Evolutionary conservation across 371 early-diverging fungal genomes (phyloP).

Genomic region (Blakeslea trispora): DNA sequence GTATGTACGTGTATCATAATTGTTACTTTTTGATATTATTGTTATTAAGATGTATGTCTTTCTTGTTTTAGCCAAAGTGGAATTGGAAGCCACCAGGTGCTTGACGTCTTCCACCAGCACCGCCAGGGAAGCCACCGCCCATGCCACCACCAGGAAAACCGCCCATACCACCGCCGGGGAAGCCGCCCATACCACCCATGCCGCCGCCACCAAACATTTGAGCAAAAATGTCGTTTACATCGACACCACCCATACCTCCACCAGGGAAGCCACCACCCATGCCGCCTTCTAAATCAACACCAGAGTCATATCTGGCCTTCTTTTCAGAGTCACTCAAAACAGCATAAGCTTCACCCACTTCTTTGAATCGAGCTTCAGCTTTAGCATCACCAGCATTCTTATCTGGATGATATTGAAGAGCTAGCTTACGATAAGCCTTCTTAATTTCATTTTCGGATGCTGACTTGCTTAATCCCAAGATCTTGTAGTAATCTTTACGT

Average conservation of each 20-base stretch:
- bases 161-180: constrained; percentile 24
- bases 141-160: constrained; percentile 23
- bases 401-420: constrained; percentile 85
- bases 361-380: constrained; percentile 83
- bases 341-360: constrained; percentile 78
- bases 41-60: not conserved
- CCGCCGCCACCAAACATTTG: constrained; percentile 62
- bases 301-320: constrained; percentile 78
- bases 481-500: constrained; percentile 92
- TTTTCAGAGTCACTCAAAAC: constrained; percentile 82
- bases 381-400: constrained; percentile 69
- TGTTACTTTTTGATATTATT: no score
- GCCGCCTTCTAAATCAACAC: constrained; percentile 77
- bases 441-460: constrained; percentile 88
- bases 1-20: not conserved
- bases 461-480: constrained; percentile 81
- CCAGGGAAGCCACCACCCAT: constrained; percentile 52
- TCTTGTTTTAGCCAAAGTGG: constrained; percentile 51
- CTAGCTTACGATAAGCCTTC: constrained; percentile 89
- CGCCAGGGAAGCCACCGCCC: constrained; percentile 24
- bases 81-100: constrained; percentile 46
- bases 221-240: constrained; percentile 66
- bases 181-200: constrained; percentile 47
- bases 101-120: constrained; percentile 28
- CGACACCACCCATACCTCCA: constrained; percentile 42